Conservation (phyloP, 2,329 filamentous ascomycete species). For the Acrocalymma vagum region DNA sequence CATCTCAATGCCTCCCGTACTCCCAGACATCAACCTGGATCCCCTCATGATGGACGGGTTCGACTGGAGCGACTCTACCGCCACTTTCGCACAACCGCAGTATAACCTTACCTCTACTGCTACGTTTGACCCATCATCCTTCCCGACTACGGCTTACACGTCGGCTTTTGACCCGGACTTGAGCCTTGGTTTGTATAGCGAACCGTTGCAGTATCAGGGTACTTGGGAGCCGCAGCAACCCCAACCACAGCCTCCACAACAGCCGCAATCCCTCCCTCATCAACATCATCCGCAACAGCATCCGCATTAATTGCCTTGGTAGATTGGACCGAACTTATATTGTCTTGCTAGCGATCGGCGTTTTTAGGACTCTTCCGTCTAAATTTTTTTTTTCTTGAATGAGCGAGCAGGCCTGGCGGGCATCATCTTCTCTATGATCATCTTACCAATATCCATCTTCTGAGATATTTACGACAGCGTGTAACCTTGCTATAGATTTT, state of each 20-base stretch:
- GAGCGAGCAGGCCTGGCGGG: too few species aligned
- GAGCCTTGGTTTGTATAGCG: constrained; percentile 8
- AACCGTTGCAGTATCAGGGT: constrained; percentile 11
- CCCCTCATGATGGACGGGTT: constrained; percentile 17
- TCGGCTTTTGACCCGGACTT: not conserved
- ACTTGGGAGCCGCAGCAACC: constrained; percentile 3
- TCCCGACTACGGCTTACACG: too few species aligned
- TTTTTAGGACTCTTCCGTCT: too few species aligned
- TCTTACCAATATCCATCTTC: too few species aligned
- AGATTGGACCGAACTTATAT: too few species aligned
- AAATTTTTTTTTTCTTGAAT: too few species aligned
- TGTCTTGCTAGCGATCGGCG: too few species aligned
- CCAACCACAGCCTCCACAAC: constrained; percentile 3
- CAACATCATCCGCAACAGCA: constrained; percentile 3
- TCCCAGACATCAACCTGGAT: constrained; percentile 19
- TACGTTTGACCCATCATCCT: not conserved
- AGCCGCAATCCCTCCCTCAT: too few species aligned
- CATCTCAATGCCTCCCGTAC: constrained; percentile 10
- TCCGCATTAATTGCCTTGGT: too few species aligned
- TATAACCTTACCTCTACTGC: constrained; percentile 3
- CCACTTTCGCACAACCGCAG: constrained; percentile 6
- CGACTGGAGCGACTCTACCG: constrained; percentile 9
- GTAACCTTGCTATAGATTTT: too few species aligned
- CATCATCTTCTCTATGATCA: too few species aligned
- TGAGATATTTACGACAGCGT: too few species aligned